These are phyloP conservation scores for Rutstroemia sp. DNA, from an alignment of 2,329 filamentous ascomycete genomes.

Conservation along the genomic window DNA sequence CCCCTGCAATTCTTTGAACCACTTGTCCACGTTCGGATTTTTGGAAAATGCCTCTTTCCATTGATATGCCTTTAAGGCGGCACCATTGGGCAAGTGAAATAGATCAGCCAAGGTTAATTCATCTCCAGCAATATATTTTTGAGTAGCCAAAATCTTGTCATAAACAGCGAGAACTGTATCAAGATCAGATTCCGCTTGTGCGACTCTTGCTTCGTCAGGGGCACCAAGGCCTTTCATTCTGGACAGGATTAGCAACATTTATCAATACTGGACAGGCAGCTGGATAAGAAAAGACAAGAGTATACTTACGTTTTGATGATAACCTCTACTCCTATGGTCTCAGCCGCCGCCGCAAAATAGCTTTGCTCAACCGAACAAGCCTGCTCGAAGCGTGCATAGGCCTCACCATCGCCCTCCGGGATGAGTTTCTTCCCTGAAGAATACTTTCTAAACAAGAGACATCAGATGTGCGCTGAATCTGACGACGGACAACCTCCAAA, in stretches of 20 bases:
- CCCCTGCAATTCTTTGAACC: slow-evolving; percentile 16
- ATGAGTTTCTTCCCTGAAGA: slow-evolving; percentile 13
- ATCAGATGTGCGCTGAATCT: background rate
- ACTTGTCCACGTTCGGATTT: slow-evolving; percentile 17
- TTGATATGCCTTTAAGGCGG: slow-evolving; percentile 13
- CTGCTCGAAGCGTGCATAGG: slow-evolving; percentile 1
- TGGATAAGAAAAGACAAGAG: background rate
- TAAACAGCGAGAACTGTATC: slow-evolving; percentile 20
- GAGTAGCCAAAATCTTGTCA: slow-evolving; percentile 22
- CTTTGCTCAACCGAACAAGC: slow-evolving; percentile 23
- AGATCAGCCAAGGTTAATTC: slow-evolving; percentile 25
- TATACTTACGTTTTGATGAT: slow-evolving; percentile 17
- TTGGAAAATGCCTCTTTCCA: slow-evolving; percentile 15
- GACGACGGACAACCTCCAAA: background rate
- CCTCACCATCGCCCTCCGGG: slow-evolving; percentile 16
- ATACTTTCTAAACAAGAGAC: background rate
- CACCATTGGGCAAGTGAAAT: slow-evolving; percentile 23
- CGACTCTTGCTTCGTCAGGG: slow-evolving; percentile 14
- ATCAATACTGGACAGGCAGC: background rate
- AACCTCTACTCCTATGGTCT: background rate
- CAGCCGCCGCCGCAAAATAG: slow-evolving; percentile 19
- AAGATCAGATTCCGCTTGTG: slow-evolving; percentile 8
- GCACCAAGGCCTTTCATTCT: slow-evolving; percentile 10
- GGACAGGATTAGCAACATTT: background rate
- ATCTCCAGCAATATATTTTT: slow-evolving; percentile 24